Evolutionary conservation across 2,329 filamentous ascomycete genomes (phyloP).

Genomic region (Sarocladium brachiariae): DNA sequence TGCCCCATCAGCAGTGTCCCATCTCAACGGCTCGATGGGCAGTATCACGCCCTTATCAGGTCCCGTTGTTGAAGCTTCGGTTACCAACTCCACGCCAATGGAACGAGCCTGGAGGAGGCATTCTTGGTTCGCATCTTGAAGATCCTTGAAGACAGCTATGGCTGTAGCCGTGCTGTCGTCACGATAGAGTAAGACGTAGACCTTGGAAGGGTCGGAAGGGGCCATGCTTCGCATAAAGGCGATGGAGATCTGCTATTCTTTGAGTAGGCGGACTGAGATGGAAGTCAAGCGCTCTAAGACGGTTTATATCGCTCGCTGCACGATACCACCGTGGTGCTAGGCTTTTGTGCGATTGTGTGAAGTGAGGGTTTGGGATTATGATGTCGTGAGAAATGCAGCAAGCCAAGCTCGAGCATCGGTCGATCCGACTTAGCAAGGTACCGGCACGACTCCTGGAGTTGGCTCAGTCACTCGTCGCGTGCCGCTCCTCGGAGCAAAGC

Average conservation of each 20-base stretch:
- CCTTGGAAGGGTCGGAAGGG: background rate
- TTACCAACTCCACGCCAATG: constrained; percentile 19
- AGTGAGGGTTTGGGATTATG: too few species aligned
- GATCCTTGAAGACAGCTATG: constrained; percentile 20
- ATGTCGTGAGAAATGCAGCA: background rate
- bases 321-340: too few species aligned
- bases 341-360: too few species aligned
- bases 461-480: background rate
- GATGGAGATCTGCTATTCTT: too few species aligned
- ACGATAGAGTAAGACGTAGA: constrained; percentile 6
- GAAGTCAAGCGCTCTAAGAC: too few species aligned
- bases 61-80: constrained; percentile 11
- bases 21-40: constrained; percentile 23
- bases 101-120: constrained; percentile 23
- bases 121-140: constrained; percentile 29
- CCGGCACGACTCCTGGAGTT: background rate
- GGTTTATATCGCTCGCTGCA: too few species aligned
- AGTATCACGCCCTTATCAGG: constrained; percentile 14
- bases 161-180: background rate
- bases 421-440: background rate
- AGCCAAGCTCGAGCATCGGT: background rate
- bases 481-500: background rate
- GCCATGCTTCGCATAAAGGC: background rate
- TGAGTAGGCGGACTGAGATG: too few species aligned
- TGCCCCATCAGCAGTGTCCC: constrained; percentile 28